Conservation (phyloP, 345 rosid species). For the Mallotus nudiflorus region DNA sequence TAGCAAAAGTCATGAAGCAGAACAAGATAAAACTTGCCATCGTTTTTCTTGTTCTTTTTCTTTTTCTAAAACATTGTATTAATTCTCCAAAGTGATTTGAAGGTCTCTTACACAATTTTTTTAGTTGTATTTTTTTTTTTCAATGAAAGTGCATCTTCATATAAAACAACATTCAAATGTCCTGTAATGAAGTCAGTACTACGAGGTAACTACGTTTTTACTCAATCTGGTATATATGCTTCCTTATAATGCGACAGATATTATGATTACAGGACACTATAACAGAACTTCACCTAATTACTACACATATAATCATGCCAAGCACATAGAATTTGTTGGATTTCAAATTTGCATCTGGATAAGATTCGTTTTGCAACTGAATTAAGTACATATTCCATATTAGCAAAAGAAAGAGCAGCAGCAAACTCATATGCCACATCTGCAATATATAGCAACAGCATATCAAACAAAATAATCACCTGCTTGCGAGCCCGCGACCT, state of each 20-base stretch:
- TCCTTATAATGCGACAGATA: background rate
- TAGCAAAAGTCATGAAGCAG: conserved; percentile 27
- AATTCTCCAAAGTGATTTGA: background rate
- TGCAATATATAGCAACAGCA: conserved; percentile 5
- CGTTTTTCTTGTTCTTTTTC: background rate
- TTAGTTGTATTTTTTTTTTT: background rate
- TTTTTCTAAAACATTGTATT: background rate
- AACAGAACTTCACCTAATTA: background rate
- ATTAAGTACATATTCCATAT: background rate
- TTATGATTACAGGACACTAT: background rate
- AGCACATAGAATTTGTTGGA: background rate
- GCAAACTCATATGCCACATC: background rate
- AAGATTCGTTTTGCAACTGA: background rate
- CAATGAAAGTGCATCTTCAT: background rate
- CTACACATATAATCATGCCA: background rate
- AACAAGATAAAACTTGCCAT: conserved; percentile 19
- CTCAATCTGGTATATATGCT: background rate
- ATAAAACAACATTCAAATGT: background rate
- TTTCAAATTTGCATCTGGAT: background rate
- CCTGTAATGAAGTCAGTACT: conserved; percentile 7
- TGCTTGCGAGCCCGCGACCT: conserved; percentile 99
- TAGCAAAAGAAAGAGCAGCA: background rate
- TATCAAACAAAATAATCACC: conserved; percentile 46
- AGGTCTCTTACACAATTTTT: background rate
- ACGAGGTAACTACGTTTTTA: background rate